Conservation (phyloP, 1,139 yeast species). For the Candida pseudoviswanathii region DNA sequence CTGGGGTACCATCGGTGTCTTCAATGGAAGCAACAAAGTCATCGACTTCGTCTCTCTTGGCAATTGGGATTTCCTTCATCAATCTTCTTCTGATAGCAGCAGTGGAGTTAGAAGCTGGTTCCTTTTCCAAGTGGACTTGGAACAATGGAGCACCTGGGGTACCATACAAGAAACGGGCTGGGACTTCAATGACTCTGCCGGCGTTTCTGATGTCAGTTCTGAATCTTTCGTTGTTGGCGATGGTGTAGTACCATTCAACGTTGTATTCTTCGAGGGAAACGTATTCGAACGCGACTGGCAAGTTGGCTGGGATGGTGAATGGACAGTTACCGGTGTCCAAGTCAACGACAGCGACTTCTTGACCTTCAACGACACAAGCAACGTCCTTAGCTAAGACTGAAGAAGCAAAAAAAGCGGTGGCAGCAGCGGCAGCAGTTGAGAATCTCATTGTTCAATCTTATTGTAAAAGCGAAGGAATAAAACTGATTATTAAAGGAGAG, state of each 20-base stretch:
- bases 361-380: slow-evolving; percentile 41
- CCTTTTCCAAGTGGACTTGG: slow-evolving; percentile 31
- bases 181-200: slow-evolving; percentile 36
- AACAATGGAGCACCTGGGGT: slow-evolving; percentile 26
- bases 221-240: slow-evolving; percentile 25
- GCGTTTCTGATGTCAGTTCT: slow-evolving; percentile 40
- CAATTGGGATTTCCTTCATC: slow-evolving; percentile 17
- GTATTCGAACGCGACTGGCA: slow-evolving; percentile 31
- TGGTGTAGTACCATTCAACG: slow-evolving; percentile 40
- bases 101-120: slow-evolving; percentile 43
- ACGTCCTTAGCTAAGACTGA: slow-evolving; percentile 33
- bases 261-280: slow-evolving; percentile 34
- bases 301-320: slow-evolving; percentile 34
- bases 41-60: slow-evolving; percentile 33
- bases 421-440: slow-evolving; percentile 14
- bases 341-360: slow-evolving; percentile 37
- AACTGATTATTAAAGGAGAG: background rate
- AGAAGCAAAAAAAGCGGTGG: slow-evolving; percentile 23
- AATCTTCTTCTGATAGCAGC: slow-evolving; percentile 48
- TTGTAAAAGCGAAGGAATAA: background rate
- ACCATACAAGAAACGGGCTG: slow-evolving; percentile 34
- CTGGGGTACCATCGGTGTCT: slow-evolving; percentile 29
- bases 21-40: slow-evolving; percentile 35
- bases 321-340: slow-evolving; percentile 46
- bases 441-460: slow-evolving; percentile 12